Base-by-base conservation (phyloP, 257 asterid genomes). In the Buddleja alternifolia region DNA sequence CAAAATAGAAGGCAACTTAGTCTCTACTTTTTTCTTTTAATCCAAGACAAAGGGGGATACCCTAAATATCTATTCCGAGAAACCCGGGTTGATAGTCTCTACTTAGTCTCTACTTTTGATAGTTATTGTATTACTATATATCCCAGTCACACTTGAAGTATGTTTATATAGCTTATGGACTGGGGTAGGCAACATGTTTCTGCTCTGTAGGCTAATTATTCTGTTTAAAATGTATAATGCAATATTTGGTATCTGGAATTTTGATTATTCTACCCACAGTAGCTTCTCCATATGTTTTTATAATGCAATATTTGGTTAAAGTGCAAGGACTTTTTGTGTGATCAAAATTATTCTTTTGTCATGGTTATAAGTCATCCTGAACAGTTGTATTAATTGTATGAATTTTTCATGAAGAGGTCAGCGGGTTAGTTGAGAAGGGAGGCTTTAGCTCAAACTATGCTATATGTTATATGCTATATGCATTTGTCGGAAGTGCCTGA, bases 61-160 rank as follows among this genome's bases (percentile, higher is more conserved):
- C n/a, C n/a, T n/a, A n/a, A n/a, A n/a, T n/a, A n/a, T n/a, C n/a
- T n/a, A n/a, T n/a, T n/a, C n/a, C n/a, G n/a, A n/a, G n/a, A n/a
- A n/a, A n/a, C n/a, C n/a, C n/a, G n/a, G n/a, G n/a, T n/a, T n/a
- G n/a, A n/a, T n/a, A n/a, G n/a, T n/a, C n/a, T n/a, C n/a, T n/a
- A 16, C 41, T 59, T 73, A 50, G 59, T 58, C 20, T 7, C 37
- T 32, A 20, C 60, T 19, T 44, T 66, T 64, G 44, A n/a, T n/a
- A n/a, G n/a, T 29, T 16, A 53, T 16, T 3, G 20, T 17, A 45
- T 55, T 12, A 21, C 16, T 46, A 40, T 17, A 44, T 32, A 51
- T 50, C 14, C 44, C 8, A 57, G 37, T 58, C 51, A n/a, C 29
- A 52, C 36, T 72, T 54, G 25, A 46, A 46, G 44, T 50, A 29